Evolutionary conservation across 345 rosid species (phyloP).

Genomic region (Erucastrum elatum): DNA sequence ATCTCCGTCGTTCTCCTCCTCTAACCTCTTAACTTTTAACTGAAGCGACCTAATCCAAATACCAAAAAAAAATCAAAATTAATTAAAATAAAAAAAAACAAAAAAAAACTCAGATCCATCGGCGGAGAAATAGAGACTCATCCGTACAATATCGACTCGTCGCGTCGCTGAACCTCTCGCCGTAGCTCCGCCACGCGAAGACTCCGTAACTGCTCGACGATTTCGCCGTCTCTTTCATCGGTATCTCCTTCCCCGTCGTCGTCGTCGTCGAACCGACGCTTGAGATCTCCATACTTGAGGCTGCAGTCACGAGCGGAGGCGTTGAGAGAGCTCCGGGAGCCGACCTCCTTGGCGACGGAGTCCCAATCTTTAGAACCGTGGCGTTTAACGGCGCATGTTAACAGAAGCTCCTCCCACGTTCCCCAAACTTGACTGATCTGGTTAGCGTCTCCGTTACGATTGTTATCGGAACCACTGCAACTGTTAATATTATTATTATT

Average conservation of each 20-base stretch:
- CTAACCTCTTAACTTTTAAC: slow-evolving; percentile 40
- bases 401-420: slow-evolving; percentile 65
- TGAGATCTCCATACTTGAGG: slow-evolving; percentile 64
- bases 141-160: slow-evolving; percentile 60
- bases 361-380: slow-evolving; percentile 76
- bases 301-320: slow-evolving; percentile 54
- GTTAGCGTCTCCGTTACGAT: slow-evolving; percentile 18
- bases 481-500: slow-evolving; percentile 22
- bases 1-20: slow-evolving; percentile 30
- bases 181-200: slow-evolving; percentile 66
- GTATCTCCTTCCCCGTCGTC: neutral
- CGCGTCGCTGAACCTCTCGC: slow-evolving; percentile 64
- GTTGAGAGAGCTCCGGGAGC: slow-evolving; percentile 46
- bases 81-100: neutral
- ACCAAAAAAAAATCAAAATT: neutral
- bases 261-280: slow-evolving; percentile 51
- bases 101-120: slow-evolving; percentile 38
- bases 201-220: slow-evolving; percentile 57
- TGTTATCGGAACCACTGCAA: slow-evolving; percentile 14
- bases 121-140: slow-evolving; percentile 34
- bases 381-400: slow-evolving; percentile 79
- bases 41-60: slow-evolving; percentile 45
- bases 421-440: slow-evolving; percentile 56
- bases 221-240: slow-evolving; percentile 29
- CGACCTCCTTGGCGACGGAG: slow-evolving; percentile 61